Evolutionary conservation across 2,329 filamentous ascomycete genomes (phyloP), one percentile per base, ranked within the genome.

Genomic region (Pseudogymnoascus sp.): DNA sequence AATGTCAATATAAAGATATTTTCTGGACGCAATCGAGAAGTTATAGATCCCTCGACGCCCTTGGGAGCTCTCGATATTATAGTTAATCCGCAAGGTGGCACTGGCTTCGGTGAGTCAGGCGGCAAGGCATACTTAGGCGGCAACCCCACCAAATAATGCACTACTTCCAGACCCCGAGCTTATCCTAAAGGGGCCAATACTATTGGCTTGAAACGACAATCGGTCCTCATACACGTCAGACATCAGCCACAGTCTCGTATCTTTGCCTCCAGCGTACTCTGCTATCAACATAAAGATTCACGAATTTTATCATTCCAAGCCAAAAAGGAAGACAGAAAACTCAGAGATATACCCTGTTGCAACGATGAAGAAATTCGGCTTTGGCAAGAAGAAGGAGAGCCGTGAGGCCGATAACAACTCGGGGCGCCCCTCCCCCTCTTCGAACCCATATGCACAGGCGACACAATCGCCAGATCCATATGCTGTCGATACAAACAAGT

Each of bases 361-460:
- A 23, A 67, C 49, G 25, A 87, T 87, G 84, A 83, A 81, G 76
- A 85, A 83, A 69, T 85, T 87, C 68, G 81, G 81, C 59, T 81
- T 85, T 66, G 78, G 82, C 66, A 84, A 81, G 75, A 86, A 83
- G 71, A 73, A 72, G 59, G 77, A 80, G 28, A 33, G 28, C 49
- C 49, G 49, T 61, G 81, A 81, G 61, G 74, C 71, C 31, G 81
- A 81, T 63, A 78, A 82, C 49, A 75, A 75, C 63, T 71, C 75
- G 62, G 80, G 74, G 67, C 79, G 80, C 62, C 75, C 76, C 60
- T 84, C 67, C 62, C 75, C 76, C 60, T 84, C 67, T 52, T 68
- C 69, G 28, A 74, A 73, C 58, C 72, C 72, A 21, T 73, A 74
- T 63, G 71, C 71, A 16, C 69, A 72, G 63, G 66, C 66, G 45